These are phyloP conservation scores for Termitomyces sp. DNA, from an alignment of 768 basidiomycete genomes.

Conservation along the genomic window DNA sequence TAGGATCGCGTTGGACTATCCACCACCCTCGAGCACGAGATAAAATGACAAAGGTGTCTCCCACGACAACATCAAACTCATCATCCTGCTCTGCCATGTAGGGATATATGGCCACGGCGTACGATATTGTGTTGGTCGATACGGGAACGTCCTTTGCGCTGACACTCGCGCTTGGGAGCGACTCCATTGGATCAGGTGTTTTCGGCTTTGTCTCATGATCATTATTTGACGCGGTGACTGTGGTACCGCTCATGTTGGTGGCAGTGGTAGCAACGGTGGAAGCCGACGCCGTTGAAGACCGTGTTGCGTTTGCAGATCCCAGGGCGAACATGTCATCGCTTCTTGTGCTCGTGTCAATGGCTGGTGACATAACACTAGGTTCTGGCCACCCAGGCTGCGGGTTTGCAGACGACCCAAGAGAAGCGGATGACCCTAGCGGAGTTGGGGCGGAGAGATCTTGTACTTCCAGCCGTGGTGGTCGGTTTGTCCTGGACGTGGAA, in stretches of 20 bases:
- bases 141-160: constrained; percentile 42
- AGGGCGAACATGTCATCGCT: constrained; percentile 42
- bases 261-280: constrained; percentile 25
- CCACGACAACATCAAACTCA: constrained; percentile 98
- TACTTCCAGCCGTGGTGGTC: constrained; percentile 72
- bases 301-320: constrained; percentile 28
- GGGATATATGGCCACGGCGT: constrained; percentile 97
- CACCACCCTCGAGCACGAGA: constrained; percentile 98
- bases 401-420: constrained; percentile 56
- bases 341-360: constrained; percentile 33
- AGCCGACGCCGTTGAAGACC: constrained; percentile 28
- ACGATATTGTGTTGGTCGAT: constrained; percentile 66
- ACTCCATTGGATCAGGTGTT: constrained; percentile 17
- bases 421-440: constrained; percentile 46
- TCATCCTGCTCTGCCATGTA: constrained; percentile 99
- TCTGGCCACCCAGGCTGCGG: constrained; percentile 80
- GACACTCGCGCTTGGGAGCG: constrained; percentile 21
- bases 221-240: constrained; percentile 26
- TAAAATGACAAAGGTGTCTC: constrained; percentile 91
- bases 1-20: constrained; percentile 95
- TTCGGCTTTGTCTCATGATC: constrained; percentile 27
- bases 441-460: constrained; percentile 53
- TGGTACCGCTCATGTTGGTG: constrained; percentile 26
- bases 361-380: constrained; percentile 57
- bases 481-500: constrained; percentile 42